These are phyloP conservation scores for Aspergillus floridensis DNA, from an alignment of 2,329 filamentous ascomycete genomes.

Conservation along the genomic window DNA sequence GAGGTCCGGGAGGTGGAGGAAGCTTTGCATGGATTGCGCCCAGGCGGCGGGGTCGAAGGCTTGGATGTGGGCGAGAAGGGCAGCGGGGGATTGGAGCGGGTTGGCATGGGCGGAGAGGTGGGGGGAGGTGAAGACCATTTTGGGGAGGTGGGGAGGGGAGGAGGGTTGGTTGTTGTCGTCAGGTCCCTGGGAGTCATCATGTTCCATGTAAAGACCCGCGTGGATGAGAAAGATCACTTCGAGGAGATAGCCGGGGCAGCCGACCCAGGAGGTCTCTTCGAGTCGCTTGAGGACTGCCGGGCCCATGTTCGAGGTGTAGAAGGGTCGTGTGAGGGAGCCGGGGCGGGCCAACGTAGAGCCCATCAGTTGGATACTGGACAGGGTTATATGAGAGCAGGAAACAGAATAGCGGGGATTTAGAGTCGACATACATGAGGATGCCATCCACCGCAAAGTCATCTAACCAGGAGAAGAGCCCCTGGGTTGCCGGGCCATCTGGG, in stretches of 20 bases:
- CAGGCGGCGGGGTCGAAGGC: conserved; percentile 38
- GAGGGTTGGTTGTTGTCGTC: conserved; percentile 8
- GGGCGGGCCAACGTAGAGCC: conserved; percentile 42
- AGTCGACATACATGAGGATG: conserved; percentile 33
- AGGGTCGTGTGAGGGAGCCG: conserved; percentile 38
- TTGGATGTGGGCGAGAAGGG: conserved; percentile 38
- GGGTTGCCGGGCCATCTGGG: conserved; percentile 15
- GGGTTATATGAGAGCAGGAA: background rate
- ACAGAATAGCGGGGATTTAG: background rate
- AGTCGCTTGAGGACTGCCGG: conserved; percentile 38
- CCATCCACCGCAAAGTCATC: conserved; percentile 39
- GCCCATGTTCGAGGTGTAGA: conserved; percentile 38
- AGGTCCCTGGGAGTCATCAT: conserved; percentile 22
- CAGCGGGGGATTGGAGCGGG: conserved; percentile 31
- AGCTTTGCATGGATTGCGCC: conserved; percentile 40
- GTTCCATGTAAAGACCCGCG: conserved; percentile 32
- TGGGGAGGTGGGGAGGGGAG: conserved; percentile 19
- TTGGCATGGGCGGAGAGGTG: conserved; percentile 27
- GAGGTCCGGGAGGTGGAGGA: conserved; percentile 47
- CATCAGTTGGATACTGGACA: conserved; percentile 40
- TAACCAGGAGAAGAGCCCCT: conserved; percentile 33
- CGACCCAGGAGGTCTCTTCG: conserved; percentile 41
- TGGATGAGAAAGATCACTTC: conserved; percentile 43
- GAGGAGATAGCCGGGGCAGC: conserved; percentile 41
- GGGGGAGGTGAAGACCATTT: conserved; percentile 27